Conservation (phyloP, 2,329 filamentous ascomycete genomes). For the Leptosphaerulina australis region DNA sequence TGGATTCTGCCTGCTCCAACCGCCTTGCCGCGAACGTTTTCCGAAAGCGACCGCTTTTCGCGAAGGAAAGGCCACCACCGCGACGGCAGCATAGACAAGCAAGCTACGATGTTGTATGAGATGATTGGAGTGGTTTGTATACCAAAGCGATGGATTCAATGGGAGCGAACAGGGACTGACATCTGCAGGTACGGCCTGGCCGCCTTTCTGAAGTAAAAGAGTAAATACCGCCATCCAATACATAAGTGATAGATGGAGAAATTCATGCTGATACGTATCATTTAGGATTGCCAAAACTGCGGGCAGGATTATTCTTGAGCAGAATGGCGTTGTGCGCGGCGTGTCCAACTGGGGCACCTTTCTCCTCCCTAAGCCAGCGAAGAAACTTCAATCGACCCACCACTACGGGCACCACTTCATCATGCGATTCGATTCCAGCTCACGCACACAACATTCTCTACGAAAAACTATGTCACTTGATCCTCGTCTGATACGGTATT, state of each 20-base stretch:
- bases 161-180: slow-evolving; percentile 13
- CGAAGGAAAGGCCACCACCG: slow-evolving; percentile 16
- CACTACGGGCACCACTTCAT: slow-evolving; percentile 93
- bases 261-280: slow-evolving; percentile 27
- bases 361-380: slow-evolving; percentile 78
- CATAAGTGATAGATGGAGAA: not conserved
- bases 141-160: not conserved
- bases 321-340: slow-evolving; percentile 88
- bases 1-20: too few species aligned
- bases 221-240: slow-evolving; percentile 58
- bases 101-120: slow-evolving; percentile 84
- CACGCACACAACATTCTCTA: slow-evolving; percentile 74
- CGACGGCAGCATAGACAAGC: slow-evolving; percentile 14
- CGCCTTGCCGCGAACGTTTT: slow-evolving; percentile 30
- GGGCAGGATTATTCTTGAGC: slow-evolving; percentile 79
- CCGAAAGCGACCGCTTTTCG: slow-evolving; percentile 28
- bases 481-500: slow-evolving; percentile 86
- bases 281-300: slow-evolving; percentile 83
- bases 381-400: slow-evolving; percentile 82
- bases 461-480: slow-evolving; percentile 79
- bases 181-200: slow-evolving; percentile 81
- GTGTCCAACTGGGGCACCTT: slow-evolving; percentile 96
- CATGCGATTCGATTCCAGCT: slow-evolving; percentile 88
- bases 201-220: slow-evolving; percentile 92
- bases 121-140: slow-evolving; percentile 86